phyloP scores from a whole-genome alignment of 208 protist species.

The Trypanosomatidae sp. region DNA sequence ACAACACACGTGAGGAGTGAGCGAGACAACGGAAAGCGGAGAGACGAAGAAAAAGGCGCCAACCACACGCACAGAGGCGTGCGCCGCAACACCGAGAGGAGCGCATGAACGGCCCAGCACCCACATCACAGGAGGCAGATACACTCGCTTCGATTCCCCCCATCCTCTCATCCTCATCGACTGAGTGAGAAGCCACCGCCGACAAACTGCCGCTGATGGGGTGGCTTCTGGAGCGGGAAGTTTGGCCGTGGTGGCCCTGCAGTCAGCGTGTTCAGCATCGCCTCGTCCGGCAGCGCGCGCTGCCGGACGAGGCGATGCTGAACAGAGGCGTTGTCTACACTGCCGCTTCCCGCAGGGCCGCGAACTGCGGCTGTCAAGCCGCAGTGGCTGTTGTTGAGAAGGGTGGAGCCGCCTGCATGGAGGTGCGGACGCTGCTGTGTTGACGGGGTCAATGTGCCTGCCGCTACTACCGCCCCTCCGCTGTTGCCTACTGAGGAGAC shows the following conservation, averaged over 20 bases:
- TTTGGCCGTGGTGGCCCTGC: conserved; percentile 55
- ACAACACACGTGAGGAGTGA: neutral
- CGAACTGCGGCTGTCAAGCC: neutral
- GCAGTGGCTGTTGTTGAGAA: neutral
- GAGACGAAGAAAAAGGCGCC: neutral
- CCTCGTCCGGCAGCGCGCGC: conserved; percentile 4
- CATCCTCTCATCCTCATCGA: neutral
- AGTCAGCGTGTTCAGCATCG: conserved; percentile 37
- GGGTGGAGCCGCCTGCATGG: neutral
- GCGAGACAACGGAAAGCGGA: neutral
- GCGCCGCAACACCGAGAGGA: neutral
- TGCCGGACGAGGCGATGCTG: neutral
- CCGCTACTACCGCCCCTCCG: neutral
- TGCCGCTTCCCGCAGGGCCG: neutral
- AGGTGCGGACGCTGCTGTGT: neutral
- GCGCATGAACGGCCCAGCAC: neutral
- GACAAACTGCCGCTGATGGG: conserved; percentile 64
- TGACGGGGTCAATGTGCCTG: neutral
- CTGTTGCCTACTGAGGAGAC: neutral
- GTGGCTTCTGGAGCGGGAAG: conserved; percentile 61
- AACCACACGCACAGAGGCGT: neutral
- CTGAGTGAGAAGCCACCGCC: conserved; percentile 82
- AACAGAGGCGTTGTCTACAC: neutral
- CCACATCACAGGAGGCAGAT: neutral
- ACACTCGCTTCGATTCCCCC: neutral